Evolutionary conservation across 208 protist genomes (phyloP), one percentile per base, ranked within the genome.

Genomic region (Tritrichomonas musculus): DNA sequence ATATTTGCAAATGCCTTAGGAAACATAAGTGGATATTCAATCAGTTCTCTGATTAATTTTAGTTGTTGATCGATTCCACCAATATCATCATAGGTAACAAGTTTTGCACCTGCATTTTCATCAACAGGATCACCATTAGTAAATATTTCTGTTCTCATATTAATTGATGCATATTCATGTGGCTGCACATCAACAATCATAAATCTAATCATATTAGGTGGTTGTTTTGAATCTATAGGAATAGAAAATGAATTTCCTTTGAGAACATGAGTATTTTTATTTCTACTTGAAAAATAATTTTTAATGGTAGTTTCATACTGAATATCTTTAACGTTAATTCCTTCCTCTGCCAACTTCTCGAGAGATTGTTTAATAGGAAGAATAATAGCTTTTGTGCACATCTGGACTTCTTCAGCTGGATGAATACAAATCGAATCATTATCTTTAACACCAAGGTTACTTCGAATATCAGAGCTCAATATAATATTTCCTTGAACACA

Each of bases 191-290:
- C 98, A 11, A 99, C 98, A n/a, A 99, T 98, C 96, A 99, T 99
- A 96, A 99, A 99, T 96, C 99, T 99, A 53, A 99, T 98, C n/a
- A n/a, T n/a, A 99, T 96, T 99, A 99, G 60, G 99, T 98, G 17
- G 98, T 96, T 53, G 98, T 96, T 98, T 99, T 99, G 65, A 97
- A 98, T 88, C 97, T 98, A 82, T 97, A 88, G 97, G 97, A 72
- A 97, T 97, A 44, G 99, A 95, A 96, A 99, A 99, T 72, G 97
- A 96, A 95, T 99, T 98, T 30, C 98, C 96, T 96, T 99, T 99
- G 94, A 98, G 97, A 36, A 99, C 97, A 27, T 99, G 99, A 65
- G 99, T 97, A 96, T 99, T 99, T 25, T 98, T 97, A 95, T 99
- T 98, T 47, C 96, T 99, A 99, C 27, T 99, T 99, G 95, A 99